Evolutionary conservation across 345 rosid genomes (phyloP), one percentile per base, ranked within the genome.

Genomic region (Populus tremula): DNA sequence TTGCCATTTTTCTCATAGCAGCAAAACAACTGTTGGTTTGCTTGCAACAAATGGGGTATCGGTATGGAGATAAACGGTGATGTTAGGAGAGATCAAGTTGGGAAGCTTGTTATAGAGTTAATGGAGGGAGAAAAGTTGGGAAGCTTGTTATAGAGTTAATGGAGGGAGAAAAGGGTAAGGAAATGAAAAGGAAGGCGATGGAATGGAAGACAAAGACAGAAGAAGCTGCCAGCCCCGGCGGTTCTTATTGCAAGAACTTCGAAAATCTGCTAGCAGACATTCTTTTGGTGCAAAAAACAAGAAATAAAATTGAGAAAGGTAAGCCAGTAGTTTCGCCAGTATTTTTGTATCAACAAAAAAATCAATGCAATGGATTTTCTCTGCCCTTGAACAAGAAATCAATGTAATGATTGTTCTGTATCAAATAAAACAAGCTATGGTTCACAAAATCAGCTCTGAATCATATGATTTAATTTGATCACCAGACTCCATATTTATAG

Each of bases 81-180:
- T 36, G 76, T 17, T 5, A 73, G n/a, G 36, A 73, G 76, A 73
- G 76, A 53, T 23, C 67, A 59, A 23, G 36, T 72, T 18, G 75
- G 59, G 33, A 36, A 36, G 35, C 35, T 33, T 33, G 5, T 33
- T 33, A 33, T 33, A 33, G 35, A 33, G 35, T 4, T 0, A 5
- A 56, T 33, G 47, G 66, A 72, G 25, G 75, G 67, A 35, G 75
- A 72, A 2, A 56, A 35, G 13, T 25, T 25, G 27, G 27, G 27
- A 25, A 25, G 33, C 33, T 31, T 31, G 4, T 31, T 31, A 31
- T 31, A 31, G 33, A 31, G 33, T 3, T 1, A 4, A 54, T 33
- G 47, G 66, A 72, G 25, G 75, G 67, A 33, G 75, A 72, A 5
- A 56, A 35, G 12, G 75, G 75, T 18, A 35, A 33, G 23, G 35